These are phyloP conservation scores for Centella asiatica DNA, from an alignment of 129 eudicot genomes.

Conservation along the genomic window DNA sequence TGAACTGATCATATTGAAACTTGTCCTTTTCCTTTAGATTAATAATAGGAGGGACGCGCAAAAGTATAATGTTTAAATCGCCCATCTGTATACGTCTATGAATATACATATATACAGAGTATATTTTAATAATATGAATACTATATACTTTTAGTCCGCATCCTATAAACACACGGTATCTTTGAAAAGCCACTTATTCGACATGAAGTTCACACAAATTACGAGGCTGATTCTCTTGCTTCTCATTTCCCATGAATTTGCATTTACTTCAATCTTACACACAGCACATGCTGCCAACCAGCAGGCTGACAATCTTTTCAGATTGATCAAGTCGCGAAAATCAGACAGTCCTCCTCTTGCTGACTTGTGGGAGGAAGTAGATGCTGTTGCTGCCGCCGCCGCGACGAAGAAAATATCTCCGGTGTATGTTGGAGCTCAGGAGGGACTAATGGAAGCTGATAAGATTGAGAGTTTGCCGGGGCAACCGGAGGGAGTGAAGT, in stretches of 20 bases:
- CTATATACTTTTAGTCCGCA: no score
- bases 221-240: neutral
- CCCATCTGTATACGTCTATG: no score
- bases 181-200: no score
- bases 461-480: slow-evolving; percentile 25
- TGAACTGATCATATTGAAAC: no score
- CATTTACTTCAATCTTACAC: no score
- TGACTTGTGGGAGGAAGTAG: neutral
- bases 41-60: no score
- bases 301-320: neutral
- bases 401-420: neutral
- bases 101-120: no score
- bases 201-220: neutral
- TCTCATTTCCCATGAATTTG: neutral
- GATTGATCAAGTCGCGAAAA: neutral
- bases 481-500: slow-evolving; percentile 24
- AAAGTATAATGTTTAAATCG: no score
- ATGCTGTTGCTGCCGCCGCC: no score
- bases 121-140: no score
- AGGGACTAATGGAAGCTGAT: slow-evolving; percentile 19
- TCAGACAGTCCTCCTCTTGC: neutral
- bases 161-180: no score
- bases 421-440: slow-evolving; percentile 15
- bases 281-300: neutral
- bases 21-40: no score